phyloP scores from a whole-genome alignment of 768 basidiomycete species.

The Mycena metata region DNA sequence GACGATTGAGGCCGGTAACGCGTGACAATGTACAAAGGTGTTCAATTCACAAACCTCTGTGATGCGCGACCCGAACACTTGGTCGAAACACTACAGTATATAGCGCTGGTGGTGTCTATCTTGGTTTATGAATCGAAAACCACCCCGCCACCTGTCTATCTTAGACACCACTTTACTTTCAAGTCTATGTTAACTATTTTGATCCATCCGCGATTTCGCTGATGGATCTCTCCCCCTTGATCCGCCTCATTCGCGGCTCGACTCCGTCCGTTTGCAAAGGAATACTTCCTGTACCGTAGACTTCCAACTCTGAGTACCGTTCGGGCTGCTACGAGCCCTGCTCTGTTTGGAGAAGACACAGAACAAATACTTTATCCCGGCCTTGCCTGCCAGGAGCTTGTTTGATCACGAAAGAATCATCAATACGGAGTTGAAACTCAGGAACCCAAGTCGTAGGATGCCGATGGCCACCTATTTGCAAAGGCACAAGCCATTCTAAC shows the following conservation, averaged over 20 bases:
- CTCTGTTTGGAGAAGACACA: conserved; percentile 8
- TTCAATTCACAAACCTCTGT: no score
- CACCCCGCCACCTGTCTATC: no score
- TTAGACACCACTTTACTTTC: no score
- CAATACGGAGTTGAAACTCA: conserved; percentile 9
- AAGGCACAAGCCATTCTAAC: conserved; percentile 9
- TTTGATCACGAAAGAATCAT: neutral
- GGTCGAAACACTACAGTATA: no score
- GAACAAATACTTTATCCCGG: conserved; percentile 5
- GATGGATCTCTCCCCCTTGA: neutral
- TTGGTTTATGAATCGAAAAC: no score
- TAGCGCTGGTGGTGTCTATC: no score
- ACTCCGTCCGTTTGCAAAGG: neutral
- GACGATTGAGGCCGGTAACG: no score
- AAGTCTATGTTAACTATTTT: no score
- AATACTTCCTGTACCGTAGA: conserved; percentile 7
- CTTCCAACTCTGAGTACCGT: conserved; percentile 7
- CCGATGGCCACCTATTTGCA: conserved; percentile 3
- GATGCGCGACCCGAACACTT: no score
- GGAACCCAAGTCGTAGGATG: neutral
- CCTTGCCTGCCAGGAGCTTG: conserved; percentile 10
- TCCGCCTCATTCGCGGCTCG: neutral
- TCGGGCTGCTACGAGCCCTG: neutral
- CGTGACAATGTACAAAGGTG: no score
- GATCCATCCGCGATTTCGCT: no score